Conservation (phyloP, 345 rosid genomes). For the Salix udensis region DNA sequence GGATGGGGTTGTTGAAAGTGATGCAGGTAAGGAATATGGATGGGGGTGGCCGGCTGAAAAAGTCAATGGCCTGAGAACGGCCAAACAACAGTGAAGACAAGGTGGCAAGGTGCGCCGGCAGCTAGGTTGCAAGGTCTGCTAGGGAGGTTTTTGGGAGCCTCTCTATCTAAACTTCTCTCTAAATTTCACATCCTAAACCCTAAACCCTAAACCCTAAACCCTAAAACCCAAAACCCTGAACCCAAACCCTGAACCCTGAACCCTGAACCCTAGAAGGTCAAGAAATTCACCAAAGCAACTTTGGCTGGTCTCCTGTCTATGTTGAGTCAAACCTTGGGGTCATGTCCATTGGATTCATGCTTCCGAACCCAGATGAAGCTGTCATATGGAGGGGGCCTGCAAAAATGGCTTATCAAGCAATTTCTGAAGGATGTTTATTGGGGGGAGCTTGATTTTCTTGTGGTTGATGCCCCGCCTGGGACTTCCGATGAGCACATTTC, state of each 20-base stretch:
- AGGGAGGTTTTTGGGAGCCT: too few relatives aligned
- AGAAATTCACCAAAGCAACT: constrained; percentile 94
- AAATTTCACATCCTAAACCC: too few relatives aligned
- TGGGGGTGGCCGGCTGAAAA: too few relatives aligned
- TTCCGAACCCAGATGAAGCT: constrained; percentile 86
- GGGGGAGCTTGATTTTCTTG: constrained; percentile 85
- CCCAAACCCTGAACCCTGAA: constrained; percentile 22
- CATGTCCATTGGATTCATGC: constrained; percentile 97
- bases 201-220: too few relatives aligned
- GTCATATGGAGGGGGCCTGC: constrained; percentile 98
- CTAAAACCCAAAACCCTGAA: too few relatives aligned
- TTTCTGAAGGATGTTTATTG: constrained; percentile 87
- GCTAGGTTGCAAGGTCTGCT: too few relatives aligned
- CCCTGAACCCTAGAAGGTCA: constrained; percentile 84
- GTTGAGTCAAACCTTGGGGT: constrained; percentile 95
- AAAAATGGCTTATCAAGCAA: constrained; percentile 92
- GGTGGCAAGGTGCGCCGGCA: too few relatives aligned
- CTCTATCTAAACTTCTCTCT: too few relatives aligned
- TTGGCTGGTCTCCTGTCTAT: constrained; percentile 97
- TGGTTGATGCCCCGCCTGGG: constrained; percentile 95
- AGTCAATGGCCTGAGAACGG: too few relatives aligned
- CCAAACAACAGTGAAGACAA: too few relatives aligned
- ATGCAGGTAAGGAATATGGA: too few relatives aligned
- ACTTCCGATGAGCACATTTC: constrained; percentile 97
- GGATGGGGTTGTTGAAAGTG: too few relatives aligned